Evolutionary conservation across 306 rosid genomes (phyloP), one percentile per base, ranked within the genome.

Genomic region (Quercus engelmannii): DNA sequence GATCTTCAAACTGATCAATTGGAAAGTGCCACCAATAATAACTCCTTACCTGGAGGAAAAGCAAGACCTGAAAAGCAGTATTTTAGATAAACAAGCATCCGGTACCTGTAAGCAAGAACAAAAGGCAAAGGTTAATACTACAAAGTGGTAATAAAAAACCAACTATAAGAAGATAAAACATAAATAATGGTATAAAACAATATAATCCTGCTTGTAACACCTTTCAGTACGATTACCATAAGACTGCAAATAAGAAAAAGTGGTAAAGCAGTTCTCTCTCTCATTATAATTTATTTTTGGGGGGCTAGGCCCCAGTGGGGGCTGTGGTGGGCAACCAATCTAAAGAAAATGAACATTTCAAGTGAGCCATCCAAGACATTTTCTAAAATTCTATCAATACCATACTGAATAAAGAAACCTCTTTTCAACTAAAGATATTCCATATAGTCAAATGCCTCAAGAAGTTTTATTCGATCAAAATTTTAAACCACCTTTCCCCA

Each of bases 61-160:
- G 92, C 92, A 84, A 93, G 91, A 81, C 99, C 98, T 6, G 91
- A 90, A 86, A 95, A 95, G 87, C 99, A 92, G 88, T 95, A 95
- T 85, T 91, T 95, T 80, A 95, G 89, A 87, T 95, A 95, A 88
- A 95, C 92, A 74, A 95, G 92, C 88, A 90, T 91, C 87, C 97
- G 86, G 71, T 93, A 95, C 87, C 99, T 93, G 92, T 82, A 38
- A 59, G 78, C 62, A 82, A 80, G 41, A 77, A 71, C 17, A 59
- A 73, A 71, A 57, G 15, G 57, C n/a, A 73, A 33, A 80, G 55
- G 74, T 64, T 79, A 74, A 65, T 54, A 80, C 43, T 58, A 52
- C 41, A 69, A 85, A 54, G 67, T 49, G 62, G 59, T 79, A 43
- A 83, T n/a, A 61, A 21, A 76, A 82, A 74, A 71, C 69, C 41